Base-by-base conservation (phyloP, 176 grass and related monocot species). In the Oryza glaberrima region DNA sequence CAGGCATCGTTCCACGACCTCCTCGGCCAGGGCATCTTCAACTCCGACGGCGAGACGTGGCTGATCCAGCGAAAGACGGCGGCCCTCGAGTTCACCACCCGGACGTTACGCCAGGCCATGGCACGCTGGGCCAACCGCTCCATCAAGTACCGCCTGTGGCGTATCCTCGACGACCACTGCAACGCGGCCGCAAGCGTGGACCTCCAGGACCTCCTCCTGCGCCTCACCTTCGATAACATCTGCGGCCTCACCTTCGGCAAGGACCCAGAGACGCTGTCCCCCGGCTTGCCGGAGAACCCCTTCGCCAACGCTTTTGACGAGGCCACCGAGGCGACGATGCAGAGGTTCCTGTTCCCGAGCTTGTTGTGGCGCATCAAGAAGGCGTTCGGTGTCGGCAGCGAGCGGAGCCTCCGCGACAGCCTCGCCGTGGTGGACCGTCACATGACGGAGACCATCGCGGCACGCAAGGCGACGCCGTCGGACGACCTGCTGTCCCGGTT, bases 211-310 rank as follows among this genome's bases (percentile, higher is more conserved):
- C 90, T 95, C 60, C 92, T 95, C 28, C 70, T 98, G 45, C 96
- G 96, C 11, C 93, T 98, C 75, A 95, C 96, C 47, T 98, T 98
- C 75, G 95, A 97, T 52, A 97, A 94, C 84, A 97, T 97, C n/a
- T 97, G 95, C 65, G 95, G 95, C 16, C 92, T 97, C 75, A 97
- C 95, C 22, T 97, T 97, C 69, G 95, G 95, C 71, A 97, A 97
- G 83, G 95, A 97, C 38, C 95, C 95, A 11, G 81, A 97, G 88
- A 97, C 95, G 41, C 4, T 97, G 26, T 93, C 95, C 4, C 86
- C 68, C 3, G 95, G 86, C 12, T 20, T 97, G 73, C 76, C 89
- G 4, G 86, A 91, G 26, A 94, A 93, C 79, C 92, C 92, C 25
- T 97, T 97, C 58, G 92, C 92, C 79, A 87, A 84, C 47, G 95